Conservation (phyloP, 2,329 filamentous ascomycete species). For the Trichoderma brevicompactum region DNA sequence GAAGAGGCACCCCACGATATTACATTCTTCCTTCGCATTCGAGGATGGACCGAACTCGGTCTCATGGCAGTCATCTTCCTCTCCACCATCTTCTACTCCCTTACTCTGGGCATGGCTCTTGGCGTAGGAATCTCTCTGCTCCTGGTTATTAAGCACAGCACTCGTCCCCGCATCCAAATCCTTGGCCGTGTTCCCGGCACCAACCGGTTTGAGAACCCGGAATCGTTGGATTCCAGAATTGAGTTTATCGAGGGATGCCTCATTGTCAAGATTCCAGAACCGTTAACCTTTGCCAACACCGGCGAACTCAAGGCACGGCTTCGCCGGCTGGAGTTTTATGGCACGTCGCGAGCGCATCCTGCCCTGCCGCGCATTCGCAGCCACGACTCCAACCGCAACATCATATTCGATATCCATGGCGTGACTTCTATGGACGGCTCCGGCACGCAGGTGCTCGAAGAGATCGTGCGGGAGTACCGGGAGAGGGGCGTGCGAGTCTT, state of each 20-base stretch:
- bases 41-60: constrained; percentile 81
- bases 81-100: constrained; percentile 91
- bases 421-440: constrained; percentile 94
- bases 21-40: constrained; percentile 82
- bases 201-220: constrained; percentile 84
- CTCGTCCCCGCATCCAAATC: constrained; percentile 93
- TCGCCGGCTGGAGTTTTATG: constrained; percentile 83
- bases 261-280: constrained; percentile 97
- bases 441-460: constrained; percentile 85
- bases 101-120: constrained; percentile 90
- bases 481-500: constrained; percentile 76
- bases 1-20: constrained; percentile 96
- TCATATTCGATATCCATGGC: constrained; percentile 98
- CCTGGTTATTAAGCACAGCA: constrained; percentile 87
- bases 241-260: constrained; percentile 92
- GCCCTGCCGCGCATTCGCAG: constrained; percentile 79
- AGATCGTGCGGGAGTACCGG: constrained; percentile 85
- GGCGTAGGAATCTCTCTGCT: constrained; percentile 90
- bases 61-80: constrained; percentile 91
- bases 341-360: constrained; percentile 82
- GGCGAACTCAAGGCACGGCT: constrained; percentile 86
- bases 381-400: constrained; percentile 82
- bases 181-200: constrained; percentile 86
- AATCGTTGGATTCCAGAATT: constrained; percentile 69
- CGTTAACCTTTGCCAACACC: constrained; percentile 95